Base-by-base conservation (phyloP, 495 filamentous ascomycete genomes). In the Lasiosphaeria hispida region DNA sequence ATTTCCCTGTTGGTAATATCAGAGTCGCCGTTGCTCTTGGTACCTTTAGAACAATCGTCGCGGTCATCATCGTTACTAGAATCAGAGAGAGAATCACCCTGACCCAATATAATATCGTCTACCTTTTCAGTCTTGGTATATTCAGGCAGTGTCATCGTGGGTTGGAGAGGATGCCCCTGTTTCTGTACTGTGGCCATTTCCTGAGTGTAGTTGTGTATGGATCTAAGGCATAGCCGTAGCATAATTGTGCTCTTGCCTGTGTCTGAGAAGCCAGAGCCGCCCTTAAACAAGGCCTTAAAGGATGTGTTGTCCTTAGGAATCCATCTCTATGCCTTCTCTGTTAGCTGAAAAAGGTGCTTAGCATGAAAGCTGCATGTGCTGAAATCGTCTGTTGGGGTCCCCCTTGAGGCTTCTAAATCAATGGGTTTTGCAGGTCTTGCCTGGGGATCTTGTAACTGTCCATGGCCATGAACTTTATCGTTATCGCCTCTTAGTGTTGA, bases 191-290 rank as follows among this genome's bases (percentile, higher is more conserved):
- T 35, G 47, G 23, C 47, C 47, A 49, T 49, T 49, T 49, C 47
- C 47, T 34, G 19, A 36, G 47, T 34, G 23, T 49, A 49, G 47
- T 49, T 23, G 30, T 34, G 47, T 35, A 49, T 49, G 47, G 47
- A 49, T 49, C 47, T 23, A 49, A 49, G 47, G 47, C 47, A 49
- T 15, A 49, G 47, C 47, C 47, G 30, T 36, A 49, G 47, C 47
- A 49, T 49, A 35, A 49, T 14, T 23, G 47, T 34, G 30, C 47
- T 36, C 47, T 49, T 49, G 47, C n/a, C 47, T 35, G 47, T 49
- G 23, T 49, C 47, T 11, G 47, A 49, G 47, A 49, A 35, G 23
- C 47, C 30, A 49, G n/a, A 35, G 23, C n/a, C 10, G 30, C 23
- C n/a, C 47, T 49, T 34, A 23, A 49, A 49, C 19, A 49, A 36